Evolutionary conservation across 2,329 filamentous ascomycete genomes (phyloP).

Genomic region (Xylariaceae sp.): DNA sequence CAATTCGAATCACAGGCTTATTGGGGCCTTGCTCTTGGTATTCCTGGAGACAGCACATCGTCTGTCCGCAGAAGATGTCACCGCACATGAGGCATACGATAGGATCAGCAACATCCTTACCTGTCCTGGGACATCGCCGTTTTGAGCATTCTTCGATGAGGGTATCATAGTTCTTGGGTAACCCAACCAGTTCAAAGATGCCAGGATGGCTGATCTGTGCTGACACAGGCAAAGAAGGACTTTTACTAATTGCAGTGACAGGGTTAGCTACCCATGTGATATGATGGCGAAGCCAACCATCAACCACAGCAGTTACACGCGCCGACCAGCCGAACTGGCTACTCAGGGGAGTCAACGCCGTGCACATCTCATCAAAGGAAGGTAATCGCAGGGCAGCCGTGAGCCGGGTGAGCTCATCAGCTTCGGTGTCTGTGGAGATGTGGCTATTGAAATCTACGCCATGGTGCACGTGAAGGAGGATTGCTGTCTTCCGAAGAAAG

Average conservation of each 20-base stretch:
- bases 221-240: constrained; percentile 43
- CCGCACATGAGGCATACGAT: constrained; percentile 94
- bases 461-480: constrained; percentile 86
- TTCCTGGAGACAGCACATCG: constrained; percentile 82
- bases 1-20: constrained; percentile 59
- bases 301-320: constrained; percentile 53
- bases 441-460: constrained; percentile 85
- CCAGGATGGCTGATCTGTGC: constrained; percentile 76
- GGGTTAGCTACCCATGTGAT: constrained; percentile 44
- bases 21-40: constrained; percentile 51
- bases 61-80: constrained; percentile 95
- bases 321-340: constrained; percentile 56
- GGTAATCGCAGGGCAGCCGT: constrained; percentile 78
- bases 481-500: constrained; percentile 83
- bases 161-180: constrained; percentile 90
- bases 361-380: constrained; percentile 78
- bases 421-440: constrained; percentile 65
- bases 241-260: constrained; percentile 11
- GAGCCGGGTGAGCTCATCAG: constrained; percentile 82
- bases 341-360: constrained; percentile 56
- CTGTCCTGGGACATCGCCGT: constrained; percentile 83
- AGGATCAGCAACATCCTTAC: constrained; percentile 89
- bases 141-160: constrained; percentile 91
- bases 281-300: constrained; percentile 77
- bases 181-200: constrained; percentile 91